Evolutionary conservation across 345 rosid species (phyloP).

Genomic region (Erysimum cheiranthoides): DNA sequence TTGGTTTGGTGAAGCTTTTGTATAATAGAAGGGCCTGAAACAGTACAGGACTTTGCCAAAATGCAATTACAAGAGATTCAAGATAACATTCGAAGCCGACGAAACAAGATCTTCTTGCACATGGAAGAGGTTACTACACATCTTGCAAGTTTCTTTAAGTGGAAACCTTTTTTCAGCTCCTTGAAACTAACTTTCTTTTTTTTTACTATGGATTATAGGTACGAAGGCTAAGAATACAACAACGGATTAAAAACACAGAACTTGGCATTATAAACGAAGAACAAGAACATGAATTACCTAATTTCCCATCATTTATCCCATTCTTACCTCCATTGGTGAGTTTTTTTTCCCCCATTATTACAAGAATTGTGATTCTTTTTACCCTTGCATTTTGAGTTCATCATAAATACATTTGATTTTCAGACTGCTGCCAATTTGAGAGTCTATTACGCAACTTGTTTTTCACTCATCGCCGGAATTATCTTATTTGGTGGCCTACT

Average conservation of each 20-base stretch:
- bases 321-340: conserved; percentile 95
- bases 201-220: conserved; percentile 46
- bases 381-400: conserved; percentile 6
- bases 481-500: conserved; percentile 91
- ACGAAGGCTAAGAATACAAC: conserved; percentile 92
- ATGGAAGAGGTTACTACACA: conserved; percentile 78
- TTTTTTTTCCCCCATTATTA: conserved; percentile 8
- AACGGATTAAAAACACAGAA: conserved; percentile 76
- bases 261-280: conserved; percentile 63
- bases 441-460: conserved; percentile 82
- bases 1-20: conserved; percentile 66
- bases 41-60: conserved; percentile 87
- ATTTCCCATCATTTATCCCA: conserved; percentile 95
- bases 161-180: conserved; percentile 4
- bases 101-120: conserved; percentile 93
- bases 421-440: conserved; percentile 88
- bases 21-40: conserved; percentile 98
- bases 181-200: not conserved
- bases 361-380: conserved; percentile 13
- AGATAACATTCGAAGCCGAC: conserved; percentile 87
- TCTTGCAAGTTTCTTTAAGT: conserved; percentile 1
- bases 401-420: conserved; percentile 14
- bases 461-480: conserved; percentile 86
- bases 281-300: conserved; percentile 81
- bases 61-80: conserved; percentile 94